These are phyloP conservation scores for Echinochloa phyllopogon DNA, from an alignment of 176 grass and related monocot genomes.

Conservation along the genomic window DNA sequence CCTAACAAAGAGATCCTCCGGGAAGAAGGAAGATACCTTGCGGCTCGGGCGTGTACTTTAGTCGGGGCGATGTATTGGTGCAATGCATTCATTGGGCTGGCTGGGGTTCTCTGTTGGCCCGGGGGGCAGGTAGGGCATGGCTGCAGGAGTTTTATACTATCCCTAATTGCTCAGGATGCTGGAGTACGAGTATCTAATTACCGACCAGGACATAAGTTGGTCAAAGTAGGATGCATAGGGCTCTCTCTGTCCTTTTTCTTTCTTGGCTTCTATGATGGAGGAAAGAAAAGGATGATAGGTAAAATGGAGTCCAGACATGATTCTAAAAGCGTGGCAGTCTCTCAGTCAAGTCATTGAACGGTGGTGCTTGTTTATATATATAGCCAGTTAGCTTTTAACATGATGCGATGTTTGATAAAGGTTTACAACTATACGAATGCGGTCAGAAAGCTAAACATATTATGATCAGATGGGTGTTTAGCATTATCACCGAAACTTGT, in stretches of 20 bases:
- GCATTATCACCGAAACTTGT: background rate
- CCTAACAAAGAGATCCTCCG: background rate
- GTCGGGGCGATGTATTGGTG: background rate
- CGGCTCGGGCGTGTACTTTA: slow-evolving; percentile 13
- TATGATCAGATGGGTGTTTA: background rate
- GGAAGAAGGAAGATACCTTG: slow-evolving; percentile 16
- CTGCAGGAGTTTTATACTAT: slow-evolving; percentile 9
- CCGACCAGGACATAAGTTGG: background rate
- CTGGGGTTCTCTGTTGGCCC: slow-evolving; percentile 26
- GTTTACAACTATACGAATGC: background rate
- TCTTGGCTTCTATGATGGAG: background rate
- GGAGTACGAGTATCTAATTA: slow-evolving; percentile 28
- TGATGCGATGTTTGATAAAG: background rate
- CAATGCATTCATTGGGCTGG: slow-evolving; percentile 14
- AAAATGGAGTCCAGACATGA: background rate
- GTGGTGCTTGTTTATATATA: background rate
- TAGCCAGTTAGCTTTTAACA: background rate
- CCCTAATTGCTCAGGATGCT: background rate
- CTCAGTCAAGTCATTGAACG: background rate
- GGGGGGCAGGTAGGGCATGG: slow-evolving; percentile 38
- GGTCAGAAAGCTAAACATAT: background rate
- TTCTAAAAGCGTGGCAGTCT: background rate
- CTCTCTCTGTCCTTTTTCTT: background rate
- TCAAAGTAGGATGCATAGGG: slow-evolving; percentile 29
- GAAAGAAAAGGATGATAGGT: background rate